Percentiles rank a stretch among this genome's conserved stretches.
These are phyloP conservation scores for Solanum virginianum DNA, from an alignment of 257 asterid species.

Conservation along the genomic window DNA sequence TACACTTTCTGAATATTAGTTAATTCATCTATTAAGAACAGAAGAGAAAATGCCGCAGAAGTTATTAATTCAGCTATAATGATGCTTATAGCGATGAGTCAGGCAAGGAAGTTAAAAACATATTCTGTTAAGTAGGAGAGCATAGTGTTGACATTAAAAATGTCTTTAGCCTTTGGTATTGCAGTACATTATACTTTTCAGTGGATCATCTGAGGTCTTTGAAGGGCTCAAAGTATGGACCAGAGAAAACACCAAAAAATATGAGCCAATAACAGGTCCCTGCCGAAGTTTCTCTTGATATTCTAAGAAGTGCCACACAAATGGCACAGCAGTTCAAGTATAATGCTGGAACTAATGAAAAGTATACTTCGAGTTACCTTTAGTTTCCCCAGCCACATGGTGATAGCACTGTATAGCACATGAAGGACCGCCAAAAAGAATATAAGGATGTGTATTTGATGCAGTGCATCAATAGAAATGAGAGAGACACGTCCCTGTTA, in stretches of 20 bases:
- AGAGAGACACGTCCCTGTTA: slow-evolving; percentile 48
- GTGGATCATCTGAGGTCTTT: background rate
- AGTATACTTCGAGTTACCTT: slow-evolving; percentile 35
- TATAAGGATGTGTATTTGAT: slow-evolving; percentile 86
- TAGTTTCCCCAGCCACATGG: slow-evolving; percentile 87
- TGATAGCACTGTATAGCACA: slow-evolving; percentile 66
- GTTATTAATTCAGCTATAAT: background rate
- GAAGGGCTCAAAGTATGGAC: background rate
- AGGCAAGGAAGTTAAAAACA: background rate
- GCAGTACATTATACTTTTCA: background rate
- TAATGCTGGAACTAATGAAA: background rate
- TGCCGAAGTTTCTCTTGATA: background rate
- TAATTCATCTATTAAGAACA: background rate
- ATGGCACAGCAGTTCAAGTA: background rate
- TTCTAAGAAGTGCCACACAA: background rate
- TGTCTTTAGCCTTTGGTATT: background rate
- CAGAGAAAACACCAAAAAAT: background rate
- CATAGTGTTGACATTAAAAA: background rate
- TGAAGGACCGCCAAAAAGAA: slow-evolving; percentile 90
- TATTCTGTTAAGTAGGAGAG: background rate
- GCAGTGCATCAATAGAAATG: slow-evolving; percentile 65
- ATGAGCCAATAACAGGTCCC: background rate
- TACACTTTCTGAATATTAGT: background rate
- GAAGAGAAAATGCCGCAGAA: background rate
- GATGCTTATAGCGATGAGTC: background rate